Evolutionary conservation across 805 yeast species (phyloP).

Genomic region (Ogataea sp.): DNA sequence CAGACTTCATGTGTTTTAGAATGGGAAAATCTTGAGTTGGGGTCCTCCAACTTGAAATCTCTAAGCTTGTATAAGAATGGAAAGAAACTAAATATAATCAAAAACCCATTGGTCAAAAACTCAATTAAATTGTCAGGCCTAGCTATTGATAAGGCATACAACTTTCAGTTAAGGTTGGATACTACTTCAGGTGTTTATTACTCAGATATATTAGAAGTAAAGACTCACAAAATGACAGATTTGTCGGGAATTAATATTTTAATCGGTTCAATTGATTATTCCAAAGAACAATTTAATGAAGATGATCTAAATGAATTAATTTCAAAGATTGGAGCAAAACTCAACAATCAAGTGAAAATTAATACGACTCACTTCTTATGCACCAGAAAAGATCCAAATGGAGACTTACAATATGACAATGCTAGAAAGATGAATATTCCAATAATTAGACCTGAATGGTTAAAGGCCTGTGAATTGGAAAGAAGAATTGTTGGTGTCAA

Average conservation of each 20-base stretch:
- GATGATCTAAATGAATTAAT: conserved; percentile 60
- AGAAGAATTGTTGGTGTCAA: conserved; percentile 89
- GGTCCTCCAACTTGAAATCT: conserved; percentile 72
- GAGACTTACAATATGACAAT: conserved; percentile 52
- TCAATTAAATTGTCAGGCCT: conserved; percentile 88
- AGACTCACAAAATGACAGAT: conserved; percentile 95
- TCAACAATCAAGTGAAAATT: conserved; percentile 65
- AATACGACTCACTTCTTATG: conserved; percentile 94
- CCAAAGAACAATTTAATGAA: conserved; percentile 35
- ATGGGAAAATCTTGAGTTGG: conserved; percentile 84
- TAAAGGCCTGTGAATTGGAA: conserved; percentile 86
- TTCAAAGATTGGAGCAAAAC: conserved; percentile 68
- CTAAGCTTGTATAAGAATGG: conserved; percentile 72
- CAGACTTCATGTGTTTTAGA: conserved; percentile 93
- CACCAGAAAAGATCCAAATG: conserved; percentile 53
- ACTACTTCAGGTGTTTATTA: conserved; percentile 85
- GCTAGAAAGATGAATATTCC: conserved; percentile 88
- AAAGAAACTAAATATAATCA: conserved; percentile 69
- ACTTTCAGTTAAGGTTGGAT: conserved; percentile 69
- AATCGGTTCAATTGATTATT: conserved; percentile 65
- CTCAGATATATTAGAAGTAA: conserved; percentile 60
- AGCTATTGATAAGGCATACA: conserved; percentile 76
- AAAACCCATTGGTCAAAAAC: conserved; percentile 69
- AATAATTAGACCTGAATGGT: conserved; percentile 93
- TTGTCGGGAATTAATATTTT: conserved; percentile 88